Evolutionary conservation across 352 stramenopile species (phyloP).

Genomic region (Phytophthora colocasiae): DNA sequence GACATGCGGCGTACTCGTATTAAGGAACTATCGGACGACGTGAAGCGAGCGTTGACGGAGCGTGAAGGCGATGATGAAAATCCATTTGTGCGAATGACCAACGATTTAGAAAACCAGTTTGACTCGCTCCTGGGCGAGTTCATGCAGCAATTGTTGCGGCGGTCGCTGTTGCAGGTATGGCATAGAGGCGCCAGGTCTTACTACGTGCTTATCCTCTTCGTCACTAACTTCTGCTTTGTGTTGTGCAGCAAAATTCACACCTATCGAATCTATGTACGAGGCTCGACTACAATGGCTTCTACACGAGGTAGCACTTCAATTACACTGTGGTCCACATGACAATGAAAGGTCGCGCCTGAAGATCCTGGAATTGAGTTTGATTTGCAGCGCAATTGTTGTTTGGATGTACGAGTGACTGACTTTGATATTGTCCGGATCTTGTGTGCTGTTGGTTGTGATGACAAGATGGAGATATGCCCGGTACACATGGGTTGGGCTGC

Average conservation of each 20-base stretch:
- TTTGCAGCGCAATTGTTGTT: neutral
- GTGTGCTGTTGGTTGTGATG: constrained; percentile 31
- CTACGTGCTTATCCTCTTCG: too few species aligned
- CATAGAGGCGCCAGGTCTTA: too few species aligned
- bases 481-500: constrained; percentile 4
- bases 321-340: neutral
- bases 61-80: constrained; percentile 74
- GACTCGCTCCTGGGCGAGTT: constrained; percentile 89
- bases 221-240: constrained; percentile 1
- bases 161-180: constrained; percentile 83
- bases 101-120: constrained; percentile 87
- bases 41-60: constrained; percentile 76
- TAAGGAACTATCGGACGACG: constrained; percentile 81
- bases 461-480: constrained; percentile 23
- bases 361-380: constrained; percentile 31
- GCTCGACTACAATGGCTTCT: constrained; percentile 76
- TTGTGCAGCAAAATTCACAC: constrained; percentile 66
- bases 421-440: neutral
- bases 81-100: constrained; percentile 78
- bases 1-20: constrained; percentile 84
- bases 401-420: constrained; percentile 23
- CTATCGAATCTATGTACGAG: constrained; percentile 71
- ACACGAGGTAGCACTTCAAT: constrained; percentile 56
- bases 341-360: constrained; percentile 37
- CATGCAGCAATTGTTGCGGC: constrained; percentile 88